Base-by-base conservation (phyloP, 2,329 filamentous ascomycete species). In the Fusarium torulosum region DNA sequence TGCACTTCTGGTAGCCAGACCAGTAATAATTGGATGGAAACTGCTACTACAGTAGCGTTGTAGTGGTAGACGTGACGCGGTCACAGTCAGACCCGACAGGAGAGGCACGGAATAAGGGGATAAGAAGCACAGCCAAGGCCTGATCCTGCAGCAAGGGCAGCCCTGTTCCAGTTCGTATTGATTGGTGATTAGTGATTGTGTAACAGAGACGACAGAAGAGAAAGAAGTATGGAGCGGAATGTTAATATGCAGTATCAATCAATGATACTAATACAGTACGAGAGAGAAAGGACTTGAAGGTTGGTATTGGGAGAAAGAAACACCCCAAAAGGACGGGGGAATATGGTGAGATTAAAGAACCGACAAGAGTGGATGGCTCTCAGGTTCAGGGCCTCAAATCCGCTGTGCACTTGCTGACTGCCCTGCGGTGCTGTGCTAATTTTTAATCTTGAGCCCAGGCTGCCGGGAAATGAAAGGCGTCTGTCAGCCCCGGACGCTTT, bases 401-500 rank as follows among this genome's bases (percentile, higher is more conserved):
- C 25, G 53, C 33, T 55, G 23, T 53, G 27, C 38, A 4, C 21
- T 29, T 21, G 38, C 14, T 25, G 33, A n/a, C 33, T 35, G 33
- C 46, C 33, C 35, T 40, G 31, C 33, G 23, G 33, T 19, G 25
- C 29, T 29, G 45, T 35, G 27, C 27, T 29, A 29, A 29, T 29
- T 29, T 29, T 29, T 29, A 29, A 29, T 29, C 27, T 29, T 27
- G 21, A 27, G 21, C 23, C 38, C 40, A 53, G 52, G 59, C 44
- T 58, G 52, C 45, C 17, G 47, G 61, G 71, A 73, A 73, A 73
- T 73, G 71, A 73, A 70, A 62, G 63, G 66, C 53, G 41, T 41
- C 50, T 60, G 57, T 45, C 60, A 62, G 59, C 35, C 42, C 64
- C 44, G 49, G 47, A 47, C 50, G 47, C 41, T 57, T 23, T 45